Evolutionary conservation across 176 grass and related monocot genomes (phyloP), one percentile per base, ranked within the genome.

Genomic region (Oryza nivara): DNA sequence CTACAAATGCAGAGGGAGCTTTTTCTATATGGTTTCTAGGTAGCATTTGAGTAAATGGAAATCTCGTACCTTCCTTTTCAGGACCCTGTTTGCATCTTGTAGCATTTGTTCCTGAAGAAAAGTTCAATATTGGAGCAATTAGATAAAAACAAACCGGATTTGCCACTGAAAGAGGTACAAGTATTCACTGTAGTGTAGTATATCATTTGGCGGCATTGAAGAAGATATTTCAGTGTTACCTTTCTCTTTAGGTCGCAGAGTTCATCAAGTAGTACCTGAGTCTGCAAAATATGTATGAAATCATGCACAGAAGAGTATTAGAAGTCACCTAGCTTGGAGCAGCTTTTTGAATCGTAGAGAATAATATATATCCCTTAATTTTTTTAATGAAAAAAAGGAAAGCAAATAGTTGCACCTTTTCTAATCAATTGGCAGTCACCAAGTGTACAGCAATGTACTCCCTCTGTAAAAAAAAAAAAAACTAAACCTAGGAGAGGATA

Each of bases 51-150:
- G 63, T 81, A 63, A 40, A 78, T 70, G 38, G 28, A 46, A 32
- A 16, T 70, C n/a, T 67, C 20, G 74, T 89, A 97, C 94, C 88
- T 92, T 89, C 56, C 69, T 94, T 94, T 86, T 94, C 73, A 94
- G 75, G 35, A 61, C 66, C 25, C 36, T 77, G 83, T 97, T 97
- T 52, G 90, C 76, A 79, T 97, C 90, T 76, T 97, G 68, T 54
- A 94, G 67, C 65, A 88, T 87, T 77, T 87, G 90, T 76, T 92
- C 88, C 94, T 94, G 75, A 49, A 84, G 72, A 44, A 9, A 64
- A 82, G 7, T 52, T 65, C 16, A 72, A 43, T 13, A 38, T 38
- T 38, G 9, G 3, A 20, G 0, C 71, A 61, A 4, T 86, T 61
- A 74, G 44, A 6, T 3, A 15, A n/a, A n/a, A 43, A 0, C 70